A percentile compares a stretch with the other conserved stretches of the same genome.
Conservation (phyloP, 208 protist species). For the Leishmania lainsoni region DNA sequence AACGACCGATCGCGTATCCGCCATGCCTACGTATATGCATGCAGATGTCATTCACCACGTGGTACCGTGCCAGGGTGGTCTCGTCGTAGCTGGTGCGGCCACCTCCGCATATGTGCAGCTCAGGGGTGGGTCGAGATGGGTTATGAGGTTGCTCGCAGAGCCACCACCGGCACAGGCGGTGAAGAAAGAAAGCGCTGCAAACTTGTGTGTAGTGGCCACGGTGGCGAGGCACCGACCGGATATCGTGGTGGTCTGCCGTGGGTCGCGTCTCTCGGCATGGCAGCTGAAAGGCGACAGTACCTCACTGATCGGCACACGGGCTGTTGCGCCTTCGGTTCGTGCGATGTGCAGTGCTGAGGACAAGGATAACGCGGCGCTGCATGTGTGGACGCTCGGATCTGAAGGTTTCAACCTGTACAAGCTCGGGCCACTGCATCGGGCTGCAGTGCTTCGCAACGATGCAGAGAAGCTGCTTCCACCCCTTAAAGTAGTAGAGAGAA, state of each 20-base stretch:
- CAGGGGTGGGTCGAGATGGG: slow-evolving; percentile 5
- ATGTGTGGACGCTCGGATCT: slow-evolving; percentile 10
- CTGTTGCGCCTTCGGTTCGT: background rate
- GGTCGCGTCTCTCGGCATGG: slow-evolving; percentile 14
- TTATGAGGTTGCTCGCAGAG: slow-evolving; percentile 1
- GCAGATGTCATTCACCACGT: slow-evolving; percentile 20
- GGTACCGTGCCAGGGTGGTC: slow-evolving; percentile 17
- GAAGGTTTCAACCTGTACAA: background rate
- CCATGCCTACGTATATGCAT: slow-evolving; percentile 13
- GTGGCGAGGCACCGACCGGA: slow-evolving; percentile 16
- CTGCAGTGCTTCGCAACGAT: background rate
- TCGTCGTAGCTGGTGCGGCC: slow-evolving; percentile 3
- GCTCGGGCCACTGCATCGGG: background rate
- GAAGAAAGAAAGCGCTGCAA: background rate
- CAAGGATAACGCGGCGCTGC: slow-evolving; percentile 2
- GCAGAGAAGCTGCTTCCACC: slow-evolving; percentile 11
- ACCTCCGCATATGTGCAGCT: slow-evolving; percentile 18
- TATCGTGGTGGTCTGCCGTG: slow-evolving; percentile 15
- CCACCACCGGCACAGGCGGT: background rate
- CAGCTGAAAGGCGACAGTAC: slow-evolving; percentile 18
- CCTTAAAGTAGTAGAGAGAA: background rate
- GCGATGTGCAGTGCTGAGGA: slow-evolving; percentile 14
- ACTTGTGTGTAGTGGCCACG: background rate
- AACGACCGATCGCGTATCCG: background rate
- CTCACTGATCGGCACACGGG: slow-evolving; percentile 2